phyloP scores from a whole-genome alignment of 2,329 filamentous ascomycete species.

The Diaporthe destruens region DNA sequence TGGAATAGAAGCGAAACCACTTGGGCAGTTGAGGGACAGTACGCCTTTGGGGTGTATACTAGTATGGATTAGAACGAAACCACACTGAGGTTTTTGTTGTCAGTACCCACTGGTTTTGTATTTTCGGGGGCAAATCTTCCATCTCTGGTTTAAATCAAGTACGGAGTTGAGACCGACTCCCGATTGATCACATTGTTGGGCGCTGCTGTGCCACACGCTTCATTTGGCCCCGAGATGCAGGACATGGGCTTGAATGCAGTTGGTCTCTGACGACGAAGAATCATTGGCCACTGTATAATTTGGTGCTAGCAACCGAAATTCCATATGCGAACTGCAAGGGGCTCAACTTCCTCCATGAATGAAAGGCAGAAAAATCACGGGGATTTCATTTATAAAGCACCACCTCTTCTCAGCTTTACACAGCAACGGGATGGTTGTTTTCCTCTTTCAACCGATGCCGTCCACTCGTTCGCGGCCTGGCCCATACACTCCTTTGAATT shows the following conservation, averaged over 20 bases:
- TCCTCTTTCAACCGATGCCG: neutral
- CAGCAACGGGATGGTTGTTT: rapidly evolving
- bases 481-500: neutral
- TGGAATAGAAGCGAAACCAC: too few relatives aligned
- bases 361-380: neutral
- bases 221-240: neutral
- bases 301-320: neutral
- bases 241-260: slow-evolving; percentile 1
- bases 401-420: neutral
- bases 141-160: neutral
- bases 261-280: neutral
- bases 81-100: too few relatives aligned
- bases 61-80: too few relatives aligned
- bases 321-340: neutral
- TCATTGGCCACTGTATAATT: neutral
- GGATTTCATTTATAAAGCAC: neutral
- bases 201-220: slow-evolving; percentile 8
- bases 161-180: neutral
- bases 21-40: too few relatives aligned
- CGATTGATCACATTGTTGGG: neutral
- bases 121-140: neutral
- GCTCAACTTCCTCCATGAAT: neutral
- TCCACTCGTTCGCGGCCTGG: neutral
- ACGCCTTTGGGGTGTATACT: too few relatives aligned
- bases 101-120: neutral